Evolutionary conservation across 305 asterid genomes (phyloP).

Genomic region (Vinca major): DNA sequence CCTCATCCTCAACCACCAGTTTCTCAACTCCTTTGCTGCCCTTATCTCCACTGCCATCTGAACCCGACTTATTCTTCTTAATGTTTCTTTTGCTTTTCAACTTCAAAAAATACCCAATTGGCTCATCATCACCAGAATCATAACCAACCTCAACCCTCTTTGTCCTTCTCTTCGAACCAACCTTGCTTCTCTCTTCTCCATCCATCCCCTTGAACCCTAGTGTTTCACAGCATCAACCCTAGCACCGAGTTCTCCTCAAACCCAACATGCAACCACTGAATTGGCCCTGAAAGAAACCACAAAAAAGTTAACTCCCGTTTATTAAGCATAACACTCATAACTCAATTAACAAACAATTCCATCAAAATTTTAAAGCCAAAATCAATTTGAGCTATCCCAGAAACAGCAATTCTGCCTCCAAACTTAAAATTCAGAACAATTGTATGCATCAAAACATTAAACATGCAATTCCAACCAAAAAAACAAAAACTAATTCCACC

Average conservation of each 20-base stretch:
- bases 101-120: constrained; percentile 67
- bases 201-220: constrained; percentile 51
- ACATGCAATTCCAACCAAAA: not conserved
- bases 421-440: not conserved
- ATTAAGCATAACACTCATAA: not conserved
- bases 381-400: not conserved
- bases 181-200: constrained; percentile 39
- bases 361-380: not conserved
- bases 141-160: constrained; percentile 27
- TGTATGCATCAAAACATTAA: not conserved
- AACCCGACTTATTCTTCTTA: constrained; percentile 49
- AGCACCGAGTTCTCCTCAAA: constrained; percentile 27
- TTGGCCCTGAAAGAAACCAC: constrained; percentile 7
- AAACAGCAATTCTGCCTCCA: constrained; percentile 7
- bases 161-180: constrained; percentile 45
- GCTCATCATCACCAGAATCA: constrained; percentile 79
- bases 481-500: not conserved
- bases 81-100: constrained; percentile 43
- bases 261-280: constrained; percentile 13
- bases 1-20: constrained; percentile 36
- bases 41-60: constrained; percentile 34
- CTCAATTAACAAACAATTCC: not conserved
- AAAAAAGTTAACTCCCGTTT: constrained; percentile 4
- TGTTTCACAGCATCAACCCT: constrained; percentile 54
- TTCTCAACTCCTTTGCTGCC: constrained; percentile 30